Conservation (phyloP, 1,284 basidiomycete genomes). For the Ceratobasidium sp. region DNA sequence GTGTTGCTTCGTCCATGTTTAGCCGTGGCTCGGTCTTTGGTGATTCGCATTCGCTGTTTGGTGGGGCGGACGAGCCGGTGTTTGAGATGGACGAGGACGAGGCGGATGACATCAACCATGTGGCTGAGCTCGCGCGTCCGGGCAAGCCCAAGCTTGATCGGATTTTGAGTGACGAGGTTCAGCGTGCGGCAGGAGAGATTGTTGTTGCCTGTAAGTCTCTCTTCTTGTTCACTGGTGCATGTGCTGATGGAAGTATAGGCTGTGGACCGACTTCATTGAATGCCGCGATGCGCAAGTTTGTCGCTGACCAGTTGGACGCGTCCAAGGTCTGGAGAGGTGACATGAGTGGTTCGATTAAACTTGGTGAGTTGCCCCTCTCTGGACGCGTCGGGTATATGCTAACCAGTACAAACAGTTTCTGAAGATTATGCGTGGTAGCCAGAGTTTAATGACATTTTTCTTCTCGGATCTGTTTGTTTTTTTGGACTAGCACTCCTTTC, state of each 20-base stretch:
- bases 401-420: conserved; percentile 8
- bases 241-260: conserved; percentile 50
- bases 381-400: background rate
- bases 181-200: conserved; percentile 60
- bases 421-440: conserved; percentile 34
- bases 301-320: conserved; percentile 68
- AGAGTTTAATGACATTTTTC: background rate
- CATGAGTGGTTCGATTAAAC: conserved; percentile 61
- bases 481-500: background rate
- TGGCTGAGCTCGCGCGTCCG: conserved; percentile 72
- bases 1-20: conserved; percentile 27
- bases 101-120: conserved; percentile 65
- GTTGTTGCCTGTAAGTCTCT: conserved; percentile 69
- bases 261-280: conserved; percentile 80
- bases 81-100: conserved; percentile 72
- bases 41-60: conserved; percentile 38
- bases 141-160: conserved; percentile 76
- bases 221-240: conserved; percentile 2
- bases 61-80: conserved; percentile 47
- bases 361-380: conserved; percentile 10
- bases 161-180: conserved; percentile 72
- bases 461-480: background rate
- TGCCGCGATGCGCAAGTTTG: conserved; percentile 70
- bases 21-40: conserved; percentile 6
- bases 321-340: conserved; percentile 64